These are phyloP conservation scores for Pyracantha coccinea DNA, from an alignment of 331 rosid species.

Conservation along the genomic window DNA sequence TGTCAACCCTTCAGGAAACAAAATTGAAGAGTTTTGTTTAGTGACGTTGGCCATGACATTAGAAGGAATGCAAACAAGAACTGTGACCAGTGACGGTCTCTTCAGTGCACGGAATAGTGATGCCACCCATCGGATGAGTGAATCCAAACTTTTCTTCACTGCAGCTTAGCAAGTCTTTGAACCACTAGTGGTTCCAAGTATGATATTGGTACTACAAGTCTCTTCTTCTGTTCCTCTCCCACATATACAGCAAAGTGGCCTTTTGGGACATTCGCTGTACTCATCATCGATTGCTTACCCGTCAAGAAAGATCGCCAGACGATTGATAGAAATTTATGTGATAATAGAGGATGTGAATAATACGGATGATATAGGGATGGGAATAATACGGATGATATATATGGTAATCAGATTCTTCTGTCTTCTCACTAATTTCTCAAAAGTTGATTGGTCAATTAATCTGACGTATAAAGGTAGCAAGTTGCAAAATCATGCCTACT, in stretches of 20 bases:
- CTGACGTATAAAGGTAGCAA: not conserved
- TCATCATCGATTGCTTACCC: not conserved
- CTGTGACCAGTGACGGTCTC: not conserved
- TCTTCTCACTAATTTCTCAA: not conserved
- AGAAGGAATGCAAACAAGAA: not conserved
- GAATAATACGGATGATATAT: not conserved
- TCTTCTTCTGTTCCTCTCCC: constrained; percentile 18
- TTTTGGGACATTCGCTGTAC: not conserved
- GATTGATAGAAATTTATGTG: not conserved
- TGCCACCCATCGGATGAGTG: constrained; percentile 12
- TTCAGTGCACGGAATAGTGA: constrained; percentile 24
- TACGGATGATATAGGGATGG: not conserved
- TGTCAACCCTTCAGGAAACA: not conserved
- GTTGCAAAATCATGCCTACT: not conserved
- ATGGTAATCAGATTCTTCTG: constrained; percentile 12
- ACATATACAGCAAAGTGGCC: constrained; percentile 25
- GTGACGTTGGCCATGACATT: not conserved
- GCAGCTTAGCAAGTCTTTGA: not conserved
- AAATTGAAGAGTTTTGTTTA: not conserved
- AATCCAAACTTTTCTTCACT: constrained; percentile 8
- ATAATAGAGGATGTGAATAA: not conserved
- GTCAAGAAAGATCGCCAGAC: not conserved
- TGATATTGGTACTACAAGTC: constrained; percentile 19
- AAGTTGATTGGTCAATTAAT: constrained; percentile 5
- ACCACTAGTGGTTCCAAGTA: constrained; percentile 12